Evolutionary conservation across 768 basidiomycete genomes (phyloP), one percentile per base, ranked within the genome.

Genomic region (Boletus eberwhitei): DNA sequence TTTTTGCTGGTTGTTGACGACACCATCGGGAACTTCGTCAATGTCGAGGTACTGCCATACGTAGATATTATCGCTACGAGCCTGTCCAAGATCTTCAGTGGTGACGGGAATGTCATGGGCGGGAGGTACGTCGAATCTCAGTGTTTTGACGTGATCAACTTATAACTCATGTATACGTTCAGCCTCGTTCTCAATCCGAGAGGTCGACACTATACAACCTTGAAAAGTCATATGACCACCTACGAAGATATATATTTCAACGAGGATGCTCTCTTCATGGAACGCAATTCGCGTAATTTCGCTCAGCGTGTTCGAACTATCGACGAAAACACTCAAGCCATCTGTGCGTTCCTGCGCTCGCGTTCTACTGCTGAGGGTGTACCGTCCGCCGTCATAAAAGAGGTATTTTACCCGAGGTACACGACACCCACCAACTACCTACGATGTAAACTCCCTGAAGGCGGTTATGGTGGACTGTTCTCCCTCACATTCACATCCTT

Each of bases 231-330:
- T 44, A 75, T 93, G 63, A 64, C 72, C 8, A 74, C 69, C 7
- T 98, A 85, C 70, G 91, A 96, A 68, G 95, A 99, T 66, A 74
- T 75, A 22, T 98, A 92, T 74, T 98, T 88, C 60, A 79, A 83
- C 64, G 90, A 94, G 68, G 96, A 99, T 65, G 93, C 91, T 39
- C 84, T 98, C 52, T 96, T 86, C 77, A 90, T 99, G 89, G 96
- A 99, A 68, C 89, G 95, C 60, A 99, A 99, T 73, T 98, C 96
- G 17, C 90, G 96, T 48, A 87, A 97, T 73, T 98, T 96, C 76
- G 73, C 79, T 48, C 77, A 74, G 8, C 90, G 96, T 51, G 80
- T 93, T 60, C 76, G 76, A 52, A 68, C 76, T 50, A 92, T 96
- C 71, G 92, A 98, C 69, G 69, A 71, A 32, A 98, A 96, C 69